These are phyloP conservation scores for Aspergillus flavus DNA, from an alignment of 2,329 filamentous ascomycete genomes.

Conservation along the genomic window DNA sequence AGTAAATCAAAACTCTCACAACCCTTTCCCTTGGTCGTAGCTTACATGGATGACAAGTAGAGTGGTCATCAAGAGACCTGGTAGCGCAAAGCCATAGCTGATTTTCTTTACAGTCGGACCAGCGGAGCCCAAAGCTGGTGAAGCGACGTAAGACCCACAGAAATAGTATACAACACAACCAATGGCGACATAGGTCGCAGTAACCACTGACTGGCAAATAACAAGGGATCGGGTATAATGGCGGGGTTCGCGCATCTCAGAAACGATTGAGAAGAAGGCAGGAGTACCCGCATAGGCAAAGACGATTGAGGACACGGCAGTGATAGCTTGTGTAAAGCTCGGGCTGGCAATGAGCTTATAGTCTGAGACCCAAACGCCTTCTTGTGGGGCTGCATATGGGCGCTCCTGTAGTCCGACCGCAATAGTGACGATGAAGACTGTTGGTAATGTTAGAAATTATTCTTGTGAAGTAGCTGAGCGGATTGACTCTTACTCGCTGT, in stretches of 20 bases:
- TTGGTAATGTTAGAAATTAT: constrained; percentile 5
- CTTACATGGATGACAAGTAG: not conserved
- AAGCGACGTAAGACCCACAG: constrained; percentile 51
- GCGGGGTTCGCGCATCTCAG: constrained; percentile 42
- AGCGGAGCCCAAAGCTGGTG: constrained; percentile 52
- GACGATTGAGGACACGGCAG: constrained; percentile 32
- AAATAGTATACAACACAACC: constrained; percentile 50
- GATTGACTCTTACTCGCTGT: constrained; percentile 20
- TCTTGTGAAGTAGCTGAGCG: too few species aligned
- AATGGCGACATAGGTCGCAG: constrained; percentile 39
- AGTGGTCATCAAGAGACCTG: not conserved
- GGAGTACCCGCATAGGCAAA: constrained; percentile 34
- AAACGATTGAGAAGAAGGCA: constrained; percentile 40
- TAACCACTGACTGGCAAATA: constrained; percentile 38
- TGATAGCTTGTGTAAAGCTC: constrained; percentile 31
- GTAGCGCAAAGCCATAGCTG: not conserved
- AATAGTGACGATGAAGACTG: constrained; percentile 29
- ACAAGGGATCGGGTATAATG: constrained; percentile 37
- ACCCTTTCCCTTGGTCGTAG: too few species aligned
- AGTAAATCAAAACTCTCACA: not conserved
- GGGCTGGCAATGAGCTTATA: constrained; percentile 29
- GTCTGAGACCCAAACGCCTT: constrained; percentile 31
- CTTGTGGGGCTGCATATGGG: constrained; percentile 35
- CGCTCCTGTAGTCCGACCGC: constrained; percentile 37
- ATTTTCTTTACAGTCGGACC: constrained; percentile 23